Percentiles rank a stretch among this genome's conserved stretches.
phyloP scores from a whole-genome alignment of 1,284 basidiomycete genomes.

The Heterobasidion irregulare region DNA sequence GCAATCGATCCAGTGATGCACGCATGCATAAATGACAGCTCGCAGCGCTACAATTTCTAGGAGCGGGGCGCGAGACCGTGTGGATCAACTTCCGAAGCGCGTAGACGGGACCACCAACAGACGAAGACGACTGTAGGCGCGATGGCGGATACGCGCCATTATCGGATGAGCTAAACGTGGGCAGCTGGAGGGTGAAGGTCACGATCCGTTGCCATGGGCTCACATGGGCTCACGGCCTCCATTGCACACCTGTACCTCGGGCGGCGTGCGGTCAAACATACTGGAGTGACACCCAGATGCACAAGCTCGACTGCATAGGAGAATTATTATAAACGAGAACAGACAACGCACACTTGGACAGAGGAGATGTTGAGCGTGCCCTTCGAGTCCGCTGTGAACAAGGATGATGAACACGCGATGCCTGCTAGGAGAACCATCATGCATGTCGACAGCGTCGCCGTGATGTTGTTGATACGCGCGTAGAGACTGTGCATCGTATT shows the following conservation, averaged over 20 bases:
- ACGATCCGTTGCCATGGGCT: not conserved
- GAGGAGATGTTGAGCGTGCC: slow-evolving; percentile 50
- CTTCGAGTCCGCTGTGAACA: slow-evolving; percentile 52
- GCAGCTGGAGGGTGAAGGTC: not conserved
- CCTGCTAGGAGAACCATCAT: slow-evolving; percentile 68
- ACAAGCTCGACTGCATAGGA: no score
- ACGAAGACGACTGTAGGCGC: not conserved
- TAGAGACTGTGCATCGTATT: slow-evolving; percentile 57
- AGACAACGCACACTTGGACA: slow-evolving; percentile 53
- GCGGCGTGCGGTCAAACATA: not conserved
- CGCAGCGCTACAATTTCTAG: not conserved
- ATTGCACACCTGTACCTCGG: not conserved
- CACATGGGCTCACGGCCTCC: not conserved
- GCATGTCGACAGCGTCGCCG: slow-evolving; percentile 71
- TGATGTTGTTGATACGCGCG: slow-evolving; percentile 65
- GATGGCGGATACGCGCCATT: not conserved
- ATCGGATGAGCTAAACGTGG: not conserved
- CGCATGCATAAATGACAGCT: not conserved
- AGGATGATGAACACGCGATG: slow-evolving; percentile 62
- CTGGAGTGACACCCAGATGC: not conserved
- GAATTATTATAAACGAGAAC: no score
- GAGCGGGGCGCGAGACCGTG: not conserved
- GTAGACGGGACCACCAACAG: not conserved
- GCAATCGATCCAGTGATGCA: not conserved
- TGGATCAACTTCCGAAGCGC: not conserved